Percentiles rank a stretch among this genome's conserved stretches.
phyloP scores from a whole-genome alignment of 306 rosid species.

The Begonia masoniana region DNA sequence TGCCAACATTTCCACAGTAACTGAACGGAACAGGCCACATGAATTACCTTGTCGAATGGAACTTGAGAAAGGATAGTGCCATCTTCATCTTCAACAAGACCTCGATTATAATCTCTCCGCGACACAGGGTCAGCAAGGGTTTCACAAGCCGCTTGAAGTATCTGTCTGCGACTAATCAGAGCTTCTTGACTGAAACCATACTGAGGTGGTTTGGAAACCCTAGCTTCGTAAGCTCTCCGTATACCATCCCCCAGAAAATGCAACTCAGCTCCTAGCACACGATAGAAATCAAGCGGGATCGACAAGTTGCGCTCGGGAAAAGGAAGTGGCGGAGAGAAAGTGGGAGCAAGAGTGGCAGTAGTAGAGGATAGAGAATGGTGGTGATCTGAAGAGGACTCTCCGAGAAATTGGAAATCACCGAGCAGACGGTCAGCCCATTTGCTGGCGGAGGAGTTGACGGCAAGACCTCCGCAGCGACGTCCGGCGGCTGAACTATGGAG shows the following conservation, averaged over 20 bases:
- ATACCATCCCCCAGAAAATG: constrained; percentile 91
- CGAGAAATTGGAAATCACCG: constrained; percentile 78
- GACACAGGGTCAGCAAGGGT: constrained; percentile 60
- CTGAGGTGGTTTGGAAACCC: constrained; percentile 81
- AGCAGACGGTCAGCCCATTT: constrained; percentile 95
- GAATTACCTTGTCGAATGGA: constrained; percentile 75
- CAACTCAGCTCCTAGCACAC: constrained; percentile 71
- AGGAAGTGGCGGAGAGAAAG: constrained; percentile 27
- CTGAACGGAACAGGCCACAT: neutral
- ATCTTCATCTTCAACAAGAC: constrained; percentile 48
- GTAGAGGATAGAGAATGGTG: constrained; percentile 15
- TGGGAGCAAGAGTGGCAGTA: constrained; percentile 33
- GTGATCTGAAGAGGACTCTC: constrained; percentile 40
- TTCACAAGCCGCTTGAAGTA: constrained; percentile 89
- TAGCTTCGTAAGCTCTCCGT: constrained; percentile 67
- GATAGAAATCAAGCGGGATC: constrained; percentile 66
- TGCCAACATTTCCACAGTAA: too few relatives aligned
- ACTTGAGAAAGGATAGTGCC: constrained; percentile 56
- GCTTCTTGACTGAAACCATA: constrained; percentile 75
- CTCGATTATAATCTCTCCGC: constrained; percentile 69
- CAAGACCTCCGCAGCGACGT: constrained; percentile 2
- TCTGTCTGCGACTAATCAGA: constrained; percentile 67
- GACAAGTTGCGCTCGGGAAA: constrained; percentile 55
- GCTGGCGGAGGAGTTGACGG: constrained; percentile 49
- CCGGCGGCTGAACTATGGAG: constrained; percentile 10